A percentile compares a stretch with the other conserved stretches of the same genome.
phyloP scores from a whole-genome alignment of 1,139 yeast species.

The Diutina scorzettiae region DNA sequence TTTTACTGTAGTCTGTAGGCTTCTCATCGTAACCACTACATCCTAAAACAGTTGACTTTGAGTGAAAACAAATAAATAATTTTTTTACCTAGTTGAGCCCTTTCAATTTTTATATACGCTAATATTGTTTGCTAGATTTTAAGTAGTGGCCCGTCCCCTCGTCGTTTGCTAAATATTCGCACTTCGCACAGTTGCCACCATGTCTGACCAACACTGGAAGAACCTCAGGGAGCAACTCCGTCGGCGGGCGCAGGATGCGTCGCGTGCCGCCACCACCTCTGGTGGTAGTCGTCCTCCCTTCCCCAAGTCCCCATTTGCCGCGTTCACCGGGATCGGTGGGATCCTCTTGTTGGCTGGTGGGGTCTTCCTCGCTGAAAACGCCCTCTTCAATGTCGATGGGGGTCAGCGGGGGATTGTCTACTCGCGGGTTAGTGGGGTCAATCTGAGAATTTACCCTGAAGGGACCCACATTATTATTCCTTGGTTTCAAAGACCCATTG shows the following conservation, averaged over 20 bases:
- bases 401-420: constrained; percentile 97
- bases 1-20: too few species aligned
- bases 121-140: too few species aligned
- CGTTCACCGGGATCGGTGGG: constrained; percentile 75
- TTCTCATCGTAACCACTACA: too few species aligned
- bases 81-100: too few species aligned
- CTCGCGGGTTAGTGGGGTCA: constrained; percentile 80
- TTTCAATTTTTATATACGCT: too few species aligned
- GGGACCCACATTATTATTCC: constrained; percentile 95
- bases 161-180: too few species aligned
- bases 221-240: constrained; percentile 54
- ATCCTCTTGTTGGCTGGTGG: constrained; percentile 63
- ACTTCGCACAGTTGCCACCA: constrained; percentile 10
- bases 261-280: constrained; percentile 11
- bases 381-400: constrained; percentile 94
- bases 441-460: constrained; percentile 75
- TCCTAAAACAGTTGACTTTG: too few species aligned
- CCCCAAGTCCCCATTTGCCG: constrained; percentile 43
- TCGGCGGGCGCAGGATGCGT: constrained; percentile 48
- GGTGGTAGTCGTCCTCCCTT: constrained; percentile 25
- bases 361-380: constrained; percentile 52
- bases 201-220: constrained; percentile 55
- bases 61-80: too few species aligned
- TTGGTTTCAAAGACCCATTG: constrained; percentile 88
- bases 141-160: too few species aligned